phyloP scores from a whole-genome alignment of 169 alveolate genomes.

The Eimeria tenella region DNA sequence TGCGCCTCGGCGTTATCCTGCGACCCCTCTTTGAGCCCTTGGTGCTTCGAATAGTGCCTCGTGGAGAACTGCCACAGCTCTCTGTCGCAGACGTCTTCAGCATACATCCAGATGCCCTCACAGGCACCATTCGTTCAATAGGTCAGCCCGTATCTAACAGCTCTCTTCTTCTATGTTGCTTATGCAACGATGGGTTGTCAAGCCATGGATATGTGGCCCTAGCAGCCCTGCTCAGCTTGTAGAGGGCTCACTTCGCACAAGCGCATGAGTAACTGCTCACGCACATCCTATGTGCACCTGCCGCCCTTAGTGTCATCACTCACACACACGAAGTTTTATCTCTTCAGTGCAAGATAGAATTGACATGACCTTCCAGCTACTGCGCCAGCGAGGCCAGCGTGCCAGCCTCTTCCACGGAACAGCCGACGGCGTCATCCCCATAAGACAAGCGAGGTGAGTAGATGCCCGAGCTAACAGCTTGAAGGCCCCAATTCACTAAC shows the following conservation, averaged over 20 bases:
- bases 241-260: background rate
- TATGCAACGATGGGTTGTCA: background rate
- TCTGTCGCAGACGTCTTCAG: constrained; percentile 76
- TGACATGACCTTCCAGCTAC: constrained; percentile 13
- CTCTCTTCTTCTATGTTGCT: too few relatives aligned
- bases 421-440: constrained; percentile 74
- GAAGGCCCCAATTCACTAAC: too few relatives aligned
- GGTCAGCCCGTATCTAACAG: constrained; percentile 8
- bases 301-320: background rate
- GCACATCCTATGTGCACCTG: background rate
- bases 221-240: background rate
- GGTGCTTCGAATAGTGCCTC: constrained; percentile 39
- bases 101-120: constrained; percentile 73
- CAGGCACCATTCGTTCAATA: constrained; percentile 74
- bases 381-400: constrained; percentile 61
- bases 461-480: background rate
- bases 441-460: constrained; percentile 61
- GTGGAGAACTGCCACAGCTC: constrained; percentile 68
- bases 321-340: background rate
- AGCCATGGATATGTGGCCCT: background rate
- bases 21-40: constrained; percentile 71
- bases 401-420: constrained; percentile 73
- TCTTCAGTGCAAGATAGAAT: constrained; percentile 22
- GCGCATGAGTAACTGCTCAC: background rate
- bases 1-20: constrained; percentile 66